Conservation (phyloP, 495 filamentous ascomycete species). For the Xylaria bambusicola region DNA sequence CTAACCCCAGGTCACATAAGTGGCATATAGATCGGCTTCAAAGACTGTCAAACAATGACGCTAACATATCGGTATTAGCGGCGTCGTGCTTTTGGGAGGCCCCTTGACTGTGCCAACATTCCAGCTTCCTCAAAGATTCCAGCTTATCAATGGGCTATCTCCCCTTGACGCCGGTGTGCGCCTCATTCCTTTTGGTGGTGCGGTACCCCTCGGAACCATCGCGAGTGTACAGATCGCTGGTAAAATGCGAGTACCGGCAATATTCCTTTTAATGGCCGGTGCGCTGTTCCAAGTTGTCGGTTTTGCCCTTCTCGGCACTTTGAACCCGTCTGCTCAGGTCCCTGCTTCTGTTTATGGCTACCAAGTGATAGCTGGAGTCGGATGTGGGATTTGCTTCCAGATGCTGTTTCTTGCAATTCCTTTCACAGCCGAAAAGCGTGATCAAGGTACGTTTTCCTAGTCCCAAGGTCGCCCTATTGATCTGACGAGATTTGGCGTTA, state of each 20-base stretch:
- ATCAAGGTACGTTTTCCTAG: slow-evolving; percentile 11
- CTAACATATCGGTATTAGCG: neutral
- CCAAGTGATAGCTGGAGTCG: slow-evolving; percentile 34
- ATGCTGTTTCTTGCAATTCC: slow-evolving; percentile 20
- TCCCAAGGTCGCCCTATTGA: too few species aligned
- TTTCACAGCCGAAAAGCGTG: slow-evolving; percentile 7
- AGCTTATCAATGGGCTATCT: slow-evolving; percentile 42
- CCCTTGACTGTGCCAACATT: slow-evolving; percentile 37
- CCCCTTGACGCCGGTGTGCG: slow-evolving; percentile 46
- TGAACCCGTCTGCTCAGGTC: slow-evolving; percentile 14
- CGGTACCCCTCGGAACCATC: slow-evolving; percentile 36
- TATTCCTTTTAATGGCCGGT: slow-evolving; percentile 18
- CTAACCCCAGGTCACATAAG: neutral
- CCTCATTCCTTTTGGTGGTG: slow-evolving; percentile 46
- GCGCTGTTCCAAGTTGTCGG: slow-evolving; percentile 19
- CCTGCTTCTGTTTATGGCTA: slow-evolving; percentile 34
- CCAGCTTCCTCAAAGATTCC: slow-evolving; percentile 51
- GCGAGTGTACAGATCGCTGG: slow-evolving; percentile 29
- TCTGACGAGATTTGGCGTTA: too few species aligned
- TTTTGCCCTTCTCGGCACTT: slow-evolving; percentile 11
- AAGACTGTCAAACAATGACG: too few species aligned
- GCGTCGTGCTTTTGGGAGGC: slow-evolving; percentile 16
- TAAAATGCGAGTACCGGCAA: slow-evolving; percentile 23
- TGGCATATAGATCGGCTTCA: slow-evolving; percentile 25
- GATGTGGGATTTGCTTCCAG: slow-evolving; percentile 32